Evolutionary conservation across 2,329 filamentous ascomycete species (phyloP), one percentile per base, ranked within the genome.

Genomic region (Aureobasidium namibiae): DNA sequence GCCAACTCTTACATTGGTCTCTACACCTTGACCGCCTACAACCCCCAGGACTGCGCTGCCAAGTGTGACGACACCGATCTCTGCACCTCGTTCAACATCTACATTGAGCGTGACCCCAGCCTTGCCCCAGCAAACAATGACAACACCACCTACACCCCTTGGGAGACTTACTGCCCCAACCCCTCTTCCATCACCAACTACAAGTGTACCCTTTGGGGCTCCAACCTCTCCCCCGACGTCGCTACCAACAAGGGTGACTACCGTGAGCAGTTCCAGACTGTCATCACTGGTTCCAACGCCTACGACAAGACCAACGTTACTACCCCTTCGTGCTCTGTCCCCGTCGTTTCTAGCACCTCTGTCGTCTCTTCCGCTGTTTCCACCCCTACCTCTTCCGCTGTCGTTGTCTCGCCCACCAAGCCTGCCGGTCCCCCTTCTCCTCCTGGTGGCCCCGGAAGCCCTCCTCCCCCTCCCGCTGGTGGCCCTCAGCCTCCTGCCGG

Each of bases 171-270:
- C 60, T 74, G 72, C 67, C 68, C 71, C 13, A 70, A 72, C 63
- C 71, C 71, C 36, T 59, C 67, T 11, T 69, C 69, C 14, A 70
- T 72, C 57, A 72, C 72, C 60, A 71, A 69, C 66, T 73, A 70
- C 68, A 73, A 73, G 65, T 74, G 73, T 66, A 69, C 71, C 8
- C 68, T 74, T 33, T 74, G 69, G 69, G 70, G 71, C 38, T 69
- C 70, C 57, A 63, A 60, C 48, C 69, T 74, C 59, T 64, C 68
- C 24, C 63, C 66, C 34, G 59, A 60, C 2, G 61, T 61, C 8
- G 69, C 68, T 1, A 69, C 64, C 53, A 70, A 70, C 64, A 56
- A 57, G 18, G 68, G 67, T 41, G 44, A 67, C 29, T 64, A 45
- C 24, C 64, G 67, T 23, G 62, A 65, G 31, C 52, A 67, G n/a